Evolutionary conservation across 352 stramenopile genomes (phyloP).

Genomic region (Phytophthora aleatoria): DNA sequence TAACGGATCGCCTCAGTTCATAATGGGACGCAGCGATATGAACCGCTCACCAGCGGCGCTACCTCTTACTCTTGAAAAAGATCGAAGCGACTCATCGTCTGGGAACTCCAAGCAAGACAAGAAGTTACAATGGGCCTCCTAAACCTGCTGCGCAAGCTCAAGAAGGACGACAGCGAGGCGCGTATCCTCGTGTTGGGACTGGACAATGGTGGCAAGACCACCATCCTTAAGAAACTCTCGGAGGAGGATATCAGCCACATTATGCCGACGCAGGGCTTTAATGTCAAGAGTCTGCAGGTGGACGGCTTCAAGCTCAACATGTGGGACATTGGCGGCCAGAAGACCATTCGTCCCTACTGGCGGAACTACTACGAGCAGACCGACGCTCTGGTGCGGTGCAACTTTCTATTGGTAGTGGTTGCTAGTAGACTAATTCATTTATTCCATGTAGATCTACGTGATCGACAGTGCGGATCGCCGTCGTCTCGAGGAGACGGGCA

Average conservation of each 20-base stretch:
- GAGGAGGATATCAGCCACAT: constrained; percentile 95
- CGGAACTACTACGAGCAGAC: constrained; percentile 99
- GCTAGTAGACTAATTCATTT: constrained; percentile 2
- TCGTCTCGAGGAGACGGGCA: constrained; percentile 93
- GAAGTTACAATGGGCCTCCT: constrained; percentile 89
- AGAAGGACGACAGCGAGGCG: constrained; percentile 94
- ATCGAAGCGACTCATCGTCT: constrained; percentile 25
- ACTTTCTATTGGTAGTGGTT: not conserved
- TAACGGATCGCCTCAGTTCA: constrained; percentile 15
- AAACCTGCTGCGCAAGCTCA: constrained; percentile 95
- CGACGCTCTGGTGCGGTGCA: constrained; percentile 79
- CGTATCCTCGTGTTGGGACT: constrained; percentile 95
- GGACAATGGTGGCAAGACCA: constrained; percentile 97
- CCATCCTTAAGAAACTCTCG: constrained; percentile 96
- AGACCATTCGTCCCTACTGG: constrained; percentile 99
- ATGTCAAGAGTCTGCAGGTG: constrained; percentile 96
- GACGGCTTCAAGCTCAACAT: constrained; percentile 98
- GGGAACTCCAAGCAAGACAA: constrained; percentile 2
- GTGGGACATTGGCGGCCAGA: constrained; percentile 99
- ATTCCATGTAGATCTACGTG: constrained; percentile 87
- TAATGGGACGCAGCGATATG: constrained; percentile 1
- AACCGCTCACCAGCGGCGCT: not conserved
- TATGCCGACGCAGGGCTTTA: constrained; percentile 95
- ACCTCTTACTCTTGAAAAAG: constrained; percentile 51
- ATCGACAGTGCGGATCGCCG: constrained; percentile 94